Conservation (phyloP, 352 stramenopile genomes). For the Hyaloperonospora brassicae region DNA sequence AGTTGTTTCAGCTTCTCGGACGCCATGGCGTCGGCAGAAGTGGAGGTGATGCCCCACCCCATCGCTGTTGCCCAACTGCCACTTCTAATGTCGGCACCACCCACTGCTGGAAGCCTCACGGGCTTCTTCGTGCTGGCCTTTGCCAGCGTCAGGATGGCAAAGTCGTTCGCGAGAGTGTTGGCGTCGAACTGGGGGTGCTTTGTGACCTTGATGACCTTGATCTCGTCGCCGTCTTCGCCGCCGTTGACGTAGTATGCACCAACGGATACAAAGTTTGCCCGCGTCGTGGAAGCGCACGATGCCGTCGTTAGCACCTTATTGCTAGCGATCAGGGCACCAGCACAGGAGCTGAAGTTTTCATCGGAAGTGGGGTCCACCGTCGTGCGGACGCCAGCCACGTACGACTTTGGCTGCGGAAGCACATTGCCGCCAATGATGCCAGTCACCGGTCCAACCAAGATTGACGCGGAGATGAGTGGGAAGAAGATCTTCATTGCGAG, state of each 20-base stretch:
- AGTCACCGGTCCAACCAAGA: no score
- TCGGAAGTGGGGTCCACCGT: no score
- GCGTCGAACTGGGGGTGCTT: conserved; percentile 30
- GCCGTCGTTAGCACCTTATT: conserved; percentile 23
- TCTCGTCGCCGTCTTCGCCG: conserved; percentile 20
- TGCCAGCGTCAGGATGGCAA: conserved; percentile 27
- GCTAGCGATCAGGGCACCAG: conserved; percentile 14
- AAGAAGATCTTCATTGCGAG: no score
- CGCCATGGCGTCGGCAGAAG: conserved; percentile 1
- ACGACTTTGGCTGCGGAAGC: no score
- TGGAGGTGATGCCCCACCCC: conserved; percentile 19
- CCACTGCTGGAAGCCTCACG: conserved; percentile 18
- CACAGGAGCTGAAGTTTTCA: conserved; percentile 15
- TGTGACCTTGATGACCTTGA: conserved; percentile 20
- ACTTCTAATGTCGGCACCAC: conserved; percentile 7
- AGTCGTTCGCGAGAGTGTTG: conserved; percentile 24
- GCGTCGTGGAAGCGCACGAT: conserved; percentile 5
- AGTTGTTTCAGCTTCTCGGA: conserved; percentile 13
- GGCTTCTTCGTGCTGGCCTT: conserved; percentile 18
- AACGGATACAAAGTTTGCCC: conserved; percentile 20
- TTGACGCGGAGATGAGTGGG: no score
- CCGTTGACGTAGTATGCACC: conserved; percentile 27
- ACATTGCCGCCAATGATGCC: no score
- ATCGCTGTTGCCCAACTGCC: conserved; percentile 17
- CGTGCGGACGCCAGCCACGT: no score